Evolutionary conservation across 495 filamentous ascomycete genomes (phyloP).

Genomic region (Chaetomium cochliodes): DNA sequence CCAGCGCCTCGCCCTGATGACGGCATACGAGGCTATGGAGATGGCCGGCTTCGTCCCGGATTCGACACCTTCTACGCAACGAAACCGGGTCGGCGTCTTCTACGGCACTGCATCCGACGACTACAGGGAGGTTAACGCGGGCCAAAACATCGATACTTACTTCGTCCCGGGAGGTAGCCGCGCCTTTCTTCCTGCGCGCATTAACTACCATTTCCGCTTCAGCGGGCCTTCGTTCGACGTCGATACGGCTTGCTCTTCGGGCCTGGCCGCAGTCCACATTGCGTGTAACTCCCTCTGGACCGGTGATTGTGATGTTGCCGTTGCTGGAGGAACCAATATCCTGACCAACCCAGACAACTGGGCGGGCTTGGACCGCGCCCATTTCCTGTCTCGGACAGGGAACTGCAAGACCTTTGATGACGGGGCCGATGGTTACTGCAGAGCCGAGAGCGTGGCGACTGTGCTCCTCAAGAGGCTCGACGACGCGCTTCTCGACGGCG

Average conservation of each 20-base stretch:
- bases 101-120: constrained; percentile 86
- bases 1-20: constrained; percentile 74
- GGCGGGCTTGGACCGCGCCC: constrained; percentile 70
- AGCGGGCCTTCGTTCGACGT: constrained; percentile 74
- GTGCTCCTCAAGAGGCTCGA: constrained; percentile 69
- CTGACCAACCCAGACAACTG: constrained; percentile 77
- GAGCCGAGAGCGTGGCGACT: constrained; percentile 64
- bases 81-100: constrained; percentile 81
- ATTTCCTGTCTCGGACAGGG: constrained; percentile 73
- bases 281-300: constrained; percentile 77
- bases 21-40: constrained; percentile 83
- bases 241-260: constrained; percentile 87
- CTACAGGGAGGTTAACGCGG: constrained; percentile 79
- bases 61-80: constrained; percentile 72
- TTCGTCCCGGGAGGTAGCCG: constrained; percentile 80
- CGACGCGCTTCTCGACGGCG: constrained; percentile 69
- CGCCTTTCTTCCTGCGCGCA: constrained; percentile 77
- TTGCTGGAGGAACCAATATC: constrained; percentile 74
- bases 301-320: constrained; percentile 74
- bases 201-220: constrained; percentile 80
- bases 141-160: constrained; percentile 83
- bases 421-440: constrained; percentile 70
- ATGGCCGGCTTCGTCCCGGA: constrained; percentile 81
- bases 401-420: constrained; percentile 76
- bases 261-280: constrained; percentile 71